phyloP scores from a whole-genome alignment of 2,329 filamentous ascomycete species.

The Bipolaris cookei region DNA sequence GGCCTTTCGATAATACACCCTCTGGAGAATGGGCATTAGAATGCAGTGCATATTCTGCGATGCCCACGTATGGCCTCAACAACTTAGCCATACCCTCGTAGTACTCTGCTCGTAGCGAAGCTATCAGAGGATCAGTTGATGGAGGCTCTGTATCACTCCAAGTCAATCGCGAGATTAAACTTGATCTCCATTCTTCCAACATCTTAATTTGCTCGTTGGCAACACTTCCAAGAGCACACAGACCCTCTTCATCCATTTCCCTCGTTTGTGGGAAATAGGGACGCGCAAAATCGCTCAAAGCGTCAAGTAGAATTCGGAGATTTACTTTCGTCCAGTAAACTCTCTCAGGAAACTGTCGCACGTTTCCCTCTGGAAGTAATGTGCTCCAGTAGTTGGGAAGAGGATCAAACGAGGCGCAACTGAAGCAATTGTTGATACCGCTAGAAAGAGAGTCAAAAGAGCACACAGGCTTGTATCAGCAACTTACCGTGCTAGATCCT shows the following conservation, averaged over 20 bases:
- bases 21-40: background rate
- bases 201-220: background rate
- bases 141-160: background rate
- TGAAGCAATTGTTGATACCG: background rate
- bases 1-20: background rate
- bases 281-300: background rate
- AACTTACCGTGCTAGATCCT: background rate
- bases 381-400: too few species aligned
- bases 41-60: too few species aligned
- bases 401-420: background rate
- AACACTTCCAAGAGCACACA: background rate
- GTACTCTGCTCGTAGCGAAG: conserved; percentile 6
- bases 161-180: background rate
- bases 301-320: background rate
- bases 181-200: background rate
- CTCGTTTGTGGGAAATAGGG: background rate
- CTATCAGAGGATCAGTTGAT: conserved; percentile 2
- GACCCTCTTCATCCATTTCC: background rate
- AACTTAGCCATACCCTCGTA: background rate
- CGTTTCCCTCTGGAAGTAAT: background rate
- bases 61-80: background rate
- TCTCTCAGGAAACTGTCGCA: background rate
- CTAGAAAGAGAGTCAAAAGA: background rate
- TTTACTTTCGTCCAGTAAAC: background rate
- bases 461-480: background rate